phyloP scores from a whole-genome alignment of 169 alveolate genomes.

The Neospora caninum region DNA sequence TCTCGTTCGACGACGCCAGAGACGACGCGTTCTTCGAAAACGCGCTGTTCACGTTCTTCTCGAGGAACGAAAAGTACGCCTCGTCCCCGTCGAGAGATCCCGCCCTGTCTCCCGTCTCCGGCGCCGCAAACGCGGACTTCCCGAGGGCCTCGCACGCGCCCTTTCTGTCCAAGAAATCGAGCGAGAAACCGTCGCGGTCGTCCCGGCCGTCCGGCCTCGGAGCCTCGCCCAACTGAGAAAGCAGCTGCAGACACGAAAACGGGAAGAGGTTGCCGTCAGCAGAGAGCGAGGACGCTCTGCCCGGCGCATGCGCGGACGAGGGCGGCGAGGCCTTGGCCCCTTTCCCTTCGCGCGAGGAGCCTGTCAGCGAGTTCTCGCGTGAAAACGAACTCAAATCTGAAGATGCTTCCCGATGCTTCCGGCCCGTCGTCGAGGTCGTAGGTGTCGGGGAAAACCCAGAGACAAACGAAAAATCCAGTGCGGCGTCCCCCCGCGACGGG shows the following conservation, averaged over 20 bases:
- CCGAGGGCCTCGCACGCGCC: neutral
- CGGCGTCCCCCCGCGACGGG: neutral
- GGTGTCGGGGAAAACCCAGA: neutral
- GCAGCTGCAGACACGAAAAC: neutral
- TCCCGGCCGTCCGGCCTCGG: neutral
- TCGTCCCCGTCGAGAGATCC: neutral
- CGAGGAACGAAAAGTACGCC: neutral
- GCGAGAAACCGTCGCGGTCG: neutral
- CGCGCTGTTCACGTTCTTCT: constrained; percentile 10
- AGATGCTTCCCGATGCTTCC: neutral
- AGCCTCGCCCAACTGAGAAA: neutral
- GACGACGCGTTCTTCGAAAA: neutral
- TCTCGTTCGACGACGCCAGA: neutral
- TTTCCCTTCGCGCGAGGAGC: neutral
- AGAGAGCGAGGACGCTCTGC: too few species aligned
- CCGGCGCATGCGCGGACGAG: neutral
- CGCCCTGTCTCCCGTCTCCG: neutral
- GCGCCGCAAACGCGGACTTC: neutral
- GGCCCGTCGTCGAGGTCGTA: neutral
- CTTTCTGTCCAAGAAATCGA: neutral
- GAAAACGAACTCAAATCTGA: neutral
- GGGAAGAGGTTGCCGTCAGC: neutral
- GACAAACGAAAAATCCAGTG: neutral
- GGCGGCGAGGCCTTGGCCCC: neutral
- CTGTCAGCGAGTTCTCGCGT: neutral